Conservation (phyloP, 495 filamentous ascomycete genomes). For the Aspergillus steynii region DNA sequence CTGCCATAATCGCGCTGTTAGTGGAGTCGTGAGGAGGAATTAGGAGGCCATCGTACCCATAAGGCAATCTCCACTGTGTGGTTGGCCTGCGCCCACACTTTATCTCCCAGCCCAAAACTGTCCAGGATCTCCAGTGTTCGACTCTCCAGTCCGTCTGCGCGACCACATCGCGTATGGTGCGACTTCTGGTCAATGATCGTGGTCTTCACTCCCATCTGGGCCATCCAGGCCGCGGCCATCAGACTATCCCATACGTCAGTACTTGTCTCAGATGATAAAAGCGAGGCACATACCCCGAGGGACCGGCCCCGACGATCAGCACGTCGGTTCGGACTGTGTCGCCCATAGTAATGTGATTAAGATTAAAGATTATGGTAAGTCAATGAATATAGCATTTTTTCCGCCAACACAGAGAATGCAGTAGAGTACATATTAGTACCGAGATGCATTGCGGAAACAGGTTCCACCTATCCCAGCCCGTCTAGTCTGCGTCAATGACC, state of each 20-base stretch:
- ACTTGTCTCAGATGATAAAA: background rate
- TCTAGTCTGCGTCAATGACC: background rate
- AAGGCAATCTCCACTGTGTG: conserved; percentile 15
- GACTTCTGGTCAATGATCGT: conserved; percentile 58
- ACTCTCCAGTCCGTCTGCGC: conserved; percentile 71
- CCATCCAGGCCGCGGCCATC: conserved; percentile 58
- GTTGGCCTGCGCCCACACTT: conserved; percentile 11
- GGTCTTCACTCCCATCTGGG: conserved; percentile 42
- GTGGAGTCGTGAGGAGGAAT: background rate
- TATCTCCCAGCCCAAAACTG: conserved; percentile 63
- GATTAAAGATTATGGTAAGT: background rate
- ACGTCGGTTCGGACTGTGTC: conserved; percentile 15
- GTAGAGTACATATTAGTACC: background rate
- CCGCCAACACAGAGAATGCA: background rate
- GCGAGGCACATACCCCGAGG: conserved; percentile 38
- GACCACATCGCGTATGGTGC: conserved; percentile 52
- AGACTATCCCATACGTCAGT: conserved; percentile 27
- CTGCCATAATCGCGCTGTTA: background rate
- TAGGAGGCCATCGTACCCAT: conserved; percentile 6
- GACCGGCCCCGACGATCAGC: conserved; percentile 52
- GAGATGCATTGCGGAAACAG: background rate
- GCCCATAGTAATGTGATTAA: background rate
- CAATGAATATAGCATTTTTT: background rate
- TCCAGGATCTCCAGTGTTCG: conserved; percentile 73
- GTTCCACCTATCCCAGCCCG: background rate